These are phyloP conservation scores for Cryptosporidium ubiquitum DNA, from an alignment of 169 alveolate genomes.

Conservation along the genomic window DNA sequence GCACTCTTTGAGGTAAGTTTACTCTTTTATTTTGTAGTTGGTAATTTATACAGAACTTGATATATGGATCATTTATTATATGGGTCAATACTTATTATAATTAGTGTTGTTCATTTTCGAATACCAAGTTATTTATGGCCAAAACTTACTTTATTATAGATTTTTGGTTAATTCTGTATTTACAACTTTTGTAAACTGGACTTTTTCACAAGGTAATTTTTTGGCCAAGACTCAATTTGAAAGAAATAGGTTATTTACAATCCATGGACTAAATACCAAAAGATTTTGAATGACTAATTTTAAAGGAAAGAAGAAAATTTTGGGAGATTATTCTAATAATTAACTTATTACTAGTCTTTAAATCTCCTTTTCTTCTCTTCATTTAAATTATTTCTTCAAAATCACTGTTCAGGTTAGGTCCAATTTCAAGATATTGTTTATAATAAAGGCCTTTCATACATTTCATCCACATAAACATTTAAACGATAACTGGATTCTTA, in stretches of 20 bases:
- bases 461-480: background rate
- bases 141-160: background rate
- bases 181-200: background rate
- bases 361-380: no score
- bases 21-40: background rate
- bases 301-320: background rate
- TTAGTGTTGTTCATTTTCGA: background rate
- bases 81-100: background rate
- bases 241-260: conserved; percentile 35
- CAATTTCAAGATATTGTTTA: background rate
- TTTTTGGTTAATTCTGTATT: background rate
- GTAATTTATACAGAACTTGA: background rate
- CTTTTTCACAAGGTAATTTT: background rate
- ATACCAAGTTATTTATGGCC: background rate
- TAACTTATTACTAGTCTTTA: no score
- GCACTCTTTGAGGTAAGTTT: conserved; percentile 73
- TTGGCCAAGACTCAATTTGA: conserved; percentile 41
- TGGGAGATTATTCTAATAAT: no score
- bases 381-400: background rate
- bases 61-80: background rate
- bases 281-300: background rate
- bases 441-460: conserved; percentile 72
- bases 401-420: background rate
- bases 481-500: background rate
- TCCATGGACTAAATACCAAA: background rate